Percentiles rank a stretch among this genome's conserved stretches.
Conservation (phyloP, 768 basidiomycete species). For the Trametes sanguinea region DNA sequence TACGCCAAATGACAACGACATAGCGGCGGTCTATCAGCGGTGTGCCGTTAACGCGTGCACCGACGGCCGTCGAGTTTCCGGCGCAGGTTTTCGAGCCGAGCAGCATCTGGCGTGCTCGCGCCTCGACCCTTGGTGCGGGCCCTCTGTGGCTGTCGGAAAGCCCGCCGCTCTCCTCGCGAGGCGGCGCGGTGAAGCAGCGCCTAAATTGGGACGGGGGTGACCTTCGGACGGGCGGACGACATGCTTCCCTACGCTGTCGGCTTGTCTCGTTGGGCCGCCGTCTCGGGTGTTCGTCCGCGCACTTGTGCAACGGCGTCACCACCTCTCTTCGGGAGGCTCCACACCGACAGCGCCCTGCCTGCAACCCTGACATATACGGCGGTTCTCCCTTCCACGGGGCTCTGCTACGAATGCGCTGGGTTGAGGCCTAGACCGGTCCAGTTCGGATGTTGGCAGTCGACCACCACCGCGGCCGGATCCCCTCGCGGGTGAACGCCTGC, state of each 20-base stretch:
- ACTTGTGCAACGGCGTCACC: no score
- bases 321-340: no score
- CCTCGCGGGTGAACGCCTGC: neutral
- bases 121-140: neutral
- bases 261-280: neutral
- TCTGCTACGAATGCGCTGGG: no score
- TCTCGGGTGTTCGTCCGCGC: neutral
- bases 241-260: neutral
- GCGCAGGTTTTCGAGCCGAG: neutral
- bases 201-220: neutral
- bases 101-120: neutral
- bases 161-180: neutral
- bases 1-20: no score
- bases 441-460: no score
- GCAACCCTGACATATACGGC: no score
- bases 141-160: neutral
- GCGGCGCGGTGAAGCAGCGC: neutral
- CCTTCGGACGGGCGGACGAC: no score
- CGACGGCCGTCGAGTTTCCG: neutral
- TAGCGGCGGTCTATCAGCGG: no score
- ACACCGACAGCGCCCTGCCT: no score
- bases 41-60: no score
- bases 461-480: neutral
- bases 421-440: no score
- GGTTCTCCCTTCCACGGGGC: no score